Percentiles rank a stretch among this genome's conserved stretches.
Conservation (phyloP, 352 stramenopile species). For the Phytophthora cactorum region DNA sequence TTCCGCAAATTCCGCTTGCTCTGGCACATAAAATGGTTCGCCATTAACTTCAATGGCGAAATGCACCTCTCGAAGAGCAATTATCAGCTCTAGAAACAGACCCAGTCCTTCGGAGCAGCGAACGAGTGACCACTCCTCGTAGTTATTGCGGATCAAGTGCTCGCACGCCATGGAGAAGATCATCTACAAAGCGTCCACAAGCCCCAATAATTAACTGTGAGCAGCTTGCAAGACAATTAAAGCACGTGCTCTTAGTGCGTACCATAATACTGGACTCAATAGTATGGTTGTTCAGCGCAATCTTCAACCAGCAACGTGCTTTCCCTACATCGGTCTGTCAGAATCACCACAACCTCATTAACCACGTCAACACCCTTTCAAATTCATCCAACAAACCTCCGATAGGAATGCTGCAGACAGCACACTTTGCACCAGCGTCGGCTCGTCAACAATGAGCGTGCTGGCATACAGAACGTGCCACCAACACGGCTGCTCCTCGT, state of each 20-base stretch:
- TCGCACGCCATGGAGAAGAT: conserved; percentile 81
- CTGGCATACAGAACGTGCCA: conserved; percentile 81
- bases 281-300: conserved; percentile 80
- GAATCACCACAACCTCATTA: conserved; percentile 4
- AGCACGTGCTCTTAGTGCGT: background rate
- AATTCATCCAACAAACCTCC: conserved; percentile 42
- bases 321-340: conserved; percentile 68
- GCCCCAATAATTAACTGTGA: conserved; percentile 7
- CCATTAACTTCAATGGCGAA: conserved; percentile 78
- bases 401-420: conserved; percentile 73
- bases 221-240: conserved; percentile 4
- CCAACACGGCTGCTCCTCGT: conserved; percentile 55
- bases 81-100: conserved; percentile 79
- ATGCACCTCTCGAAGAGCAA: conserved; percentile 69
- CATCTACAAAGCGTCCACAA: conserved; percentile 46
- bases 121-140: conserved; percentile 85
- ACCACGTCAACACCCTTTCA: background rate
- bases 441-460: conserved; percentile 77
- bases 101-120: conserved; percentile 74
- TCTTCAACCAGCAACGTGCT: conserved; percentile 77
- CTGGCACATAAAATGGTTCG: conserved; percentile 48
- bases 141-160: conserved; percentile 73
- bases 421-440: conserved; percentile 69
- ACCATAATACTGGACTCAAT: conserved; percentile 84
- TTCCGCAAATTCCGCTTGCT: conserved; percentile 20